Conservation (phyloP, 306 rosid genomes). For the Senna tora region DNA sequence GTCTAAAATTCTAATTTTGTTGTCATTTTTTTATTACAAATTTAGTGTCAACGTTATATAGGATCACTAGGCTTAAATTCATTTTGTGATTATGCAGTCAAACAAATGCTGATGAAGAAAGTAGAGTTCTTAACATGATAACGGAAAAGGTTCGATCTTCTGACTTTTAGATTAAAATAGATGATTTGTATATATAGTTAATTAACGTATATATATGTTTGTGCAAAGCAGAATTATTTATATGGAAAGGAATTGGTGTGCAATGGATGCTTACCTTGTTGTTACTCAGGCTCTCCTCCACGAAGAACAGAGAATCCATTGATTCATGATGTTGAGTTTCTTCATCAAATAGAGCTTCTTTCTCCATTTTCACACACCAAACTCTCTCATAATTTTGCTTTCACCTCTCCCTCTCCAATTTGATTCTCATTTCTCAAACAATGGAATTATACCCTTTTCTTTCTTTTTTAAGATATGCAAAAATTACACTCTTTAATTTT, state of each 20-base stretch:
- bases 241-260: conserved; percentile 57
- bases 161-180: conserved; percentile 17
- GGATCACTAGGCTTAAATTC: not conserved
- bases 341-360: conserved; percentile 72
- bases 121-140: conserved; percentile 59
- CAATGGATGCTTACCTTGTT: conserved; percentile 56
- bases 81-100: conserved; percentile 44
- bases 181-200: conserved; percentile 10
- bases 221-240: conserved; percentile 49
- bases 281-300: conserved; percentile 80
- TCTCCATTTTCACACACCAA: conserved; percentile 59
- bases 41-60: no score
- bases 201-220: conserved; percentile 6
- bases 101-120: conserved; percentile 42
- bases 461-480: not conserved
- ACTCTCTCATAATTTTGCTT: conserved; percentile 54
- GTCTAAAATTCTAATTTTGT: no score
- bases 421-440: conserved; percentile 37
- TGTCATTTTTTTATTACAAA: no score
- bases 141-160: conserved; percentile 73
- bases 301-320: conserved; percentile 75
- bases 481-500: no score
- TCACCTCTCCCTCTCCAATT: conserved; percentile 53
- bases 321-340: conserved; percentile 72
- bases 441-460: no score